Conservation (phyloP, 2,329 filamentous ascomycete genomes). For the Beauveria sp. region DNA sequence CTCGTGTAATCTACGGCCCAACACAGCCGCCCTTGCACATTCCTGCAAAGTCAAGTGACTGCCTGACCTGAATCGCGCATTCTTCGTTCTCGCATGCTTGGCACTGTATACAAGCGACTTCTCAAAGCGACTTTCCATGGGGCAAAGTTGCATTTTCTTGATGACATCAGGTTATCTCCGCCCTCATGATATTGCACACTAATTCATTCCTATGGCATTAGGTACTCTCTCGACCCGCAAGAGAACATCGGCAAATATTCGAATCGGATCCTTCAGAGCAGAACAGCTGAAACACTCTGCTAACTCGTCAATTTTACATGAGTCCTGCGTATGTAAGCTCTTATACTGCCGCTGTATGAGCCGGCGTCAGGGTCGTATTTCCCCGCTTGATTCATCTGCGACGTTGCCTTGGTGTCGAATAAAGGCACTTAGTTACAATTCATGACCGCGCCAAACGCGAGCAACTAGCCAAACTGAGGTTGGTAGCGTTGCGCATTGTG, state of each 20-base stretch:
- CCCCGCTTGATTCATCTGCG: neutral
- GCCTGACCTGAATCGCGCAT: neutral
- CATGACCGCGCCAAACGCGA: neutral
- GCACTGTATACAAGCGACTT: neutral
- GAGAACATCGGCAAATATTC: too few relatives aligned
- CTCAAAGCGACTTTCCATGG: too few relatives aligned
- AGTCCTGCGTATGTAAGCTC: too few relatives aligned
- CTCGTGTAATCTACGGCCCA: neutral
- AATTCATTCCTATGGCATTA: too few relatives aligned
- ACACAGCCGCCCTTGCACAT: neutral
- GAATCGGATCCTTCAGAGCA: too few relatives aligned
- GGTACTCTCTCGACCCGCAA: too few relatives aligned
- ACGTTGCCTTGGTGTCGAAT: neutral
- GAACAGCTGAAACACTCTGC: too few relatives aligned
- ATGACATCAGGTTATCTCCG: too few relatives aligned
- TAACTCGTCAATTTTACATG: too few relatives aligned
- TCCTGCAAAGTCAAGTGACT: conserved; percentile 1
- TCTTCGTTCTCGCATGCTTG: neutral
- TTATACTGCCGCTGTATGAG: neutral
- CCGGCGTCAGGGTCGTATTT: neutral
- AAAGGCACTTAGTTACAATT: neutral
- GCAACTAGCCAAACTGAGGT: neutral
- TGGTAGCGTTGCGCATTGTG: neutral
- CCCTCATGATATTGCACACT: too few relatives aligned
- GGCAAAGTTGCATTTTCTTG: too few relatives aligned